Conservation (phyloP, 306 rosid genomes). For the Begonia loranthoides region DNA sequence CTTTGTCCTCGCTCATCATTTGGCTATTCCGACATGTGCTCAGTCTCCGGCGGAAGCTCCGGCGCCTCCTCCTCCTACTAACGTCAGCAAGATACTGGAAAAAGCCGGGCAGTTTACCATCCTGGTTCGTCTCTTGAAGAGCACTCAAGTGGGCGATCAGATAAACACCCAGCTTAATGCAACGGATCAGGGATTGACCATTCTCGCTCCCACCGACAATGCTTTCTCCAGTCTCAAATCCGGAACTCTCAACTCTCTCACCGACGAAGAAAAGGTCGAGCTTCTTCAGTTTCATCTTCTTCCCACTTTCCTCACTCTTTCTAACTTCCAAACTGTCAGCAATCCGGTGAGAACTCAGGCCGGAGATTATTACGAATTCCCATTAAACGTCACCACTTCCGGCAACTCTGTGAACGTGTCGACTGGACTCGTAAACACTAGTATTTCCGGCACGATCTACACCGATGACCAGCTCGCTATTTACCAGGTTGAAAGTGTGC, state of each 20-base stretch:
- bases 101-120: slow-evolving; percentile 48
- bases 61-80: slow-evolving; percentile 29
- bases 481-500: slow-evolving; percentile 44
- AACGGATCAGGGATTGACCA: slow-evolving; percentile 35
- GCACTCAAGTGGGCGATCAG: slow-evolving; percentile 37
- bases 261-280: slow-evolving; percentile 37
- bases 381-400: slow-evolving; percentile 30
- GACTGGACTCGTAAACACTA: slow-evolving; percentile 53
- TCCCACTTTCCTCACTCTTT: slow-evolving; percentile 25
- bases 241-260: slow-evolving; percentile 47
- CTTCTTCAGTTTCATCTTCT: slow-evolving; percentile 49
- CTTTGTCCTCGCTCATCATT: slow-evolving; percentile 13
- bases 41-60: slow-evolving; percentile 21
- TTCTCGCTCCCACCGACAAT: slow-evolving; percentile 50
- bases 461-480: slow-evolving; percentile 35
- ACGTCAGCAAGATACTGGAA: slow-evolving; percentile 37
- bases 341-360: slow-evolving; percentile 66
- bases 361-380: slow-evolving; percentile 40
- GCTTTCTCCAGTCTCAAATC: slow-evolving; percentile 49
- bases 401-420: slow-evolving; percentile 47
- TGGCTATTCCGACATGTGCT: slow-evolving; percentile 8
- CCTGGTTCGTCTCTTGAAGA: slow-evolving; percentile 37
- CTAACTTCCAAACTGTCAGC: slow-evolving; percentile 52
- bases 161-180: slow-evolving; percentile 39
- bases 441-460: slow-evolving; percentile 42